phyloP scores from a whole-genome alignment of 176 grass and related monocot genomes.

The Neostapfia colusana region DNA sequence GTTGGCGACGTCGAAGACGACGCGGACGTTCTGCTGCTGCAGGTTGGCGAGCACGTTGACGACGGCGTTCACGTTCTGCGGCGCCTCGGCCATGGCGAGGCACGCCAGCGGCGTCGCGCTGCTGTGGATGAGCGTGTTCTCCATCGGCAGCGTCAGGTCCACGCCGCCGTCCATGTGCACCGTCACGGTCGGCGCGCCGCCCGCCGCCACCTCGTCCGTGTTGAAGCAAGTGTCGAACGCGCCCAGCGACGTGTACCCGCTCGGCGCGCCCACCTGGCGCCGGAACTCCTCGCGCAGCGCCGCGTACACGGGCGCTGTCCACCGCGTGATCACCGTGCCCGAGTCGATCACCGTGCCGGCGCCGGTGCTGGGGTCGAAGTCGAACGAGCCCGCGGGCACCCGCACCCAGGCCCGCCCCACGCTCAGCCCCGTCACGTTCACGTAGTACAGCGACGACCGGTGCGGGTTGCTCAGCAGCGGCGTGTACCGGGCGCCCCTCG shows the following conservation, averaged over 20 bases:
- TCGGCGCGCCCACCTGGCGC: slow-evolving; percentile 68
- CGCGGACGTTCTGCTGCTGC: slow-evolving; percentile 88
- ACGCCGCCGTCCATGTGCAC: slow-evolving; percentile 64
- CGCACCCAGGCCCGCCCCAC: slow-evolving; percentile 55
- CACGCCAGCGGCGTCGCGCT: slow-evolving; percentile 81
- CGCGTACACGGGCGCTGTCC: slow-evolving; percentile 73
- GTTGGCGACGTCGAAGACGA: slow-evolving; percentile 71
- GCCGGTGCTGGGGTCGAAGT: slow-evolving; percentile 67
- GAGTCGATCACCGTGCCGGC: slow-evolving; percentile 89
- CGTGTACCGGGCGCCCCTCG: slow-evolving; percentile 53
- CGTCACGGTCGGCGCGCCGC: slow-evolving; percentile 56
- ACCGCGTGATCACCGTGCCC: slow-evolving; percentile 88
- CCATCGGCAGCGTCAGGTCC: slow-evolving; percentile 69
- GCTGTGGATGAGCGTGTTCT: slow-evolving; percentile 95
- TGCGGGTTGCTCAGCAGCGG: slow-evolving; percentile 83
- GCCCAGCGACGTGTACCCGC: slow-evolving; percentile 85
- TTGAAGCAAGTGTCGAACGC: slow-evolving; percentile 97
- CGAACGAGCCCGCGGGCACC: slow-evolving; percentile 61
- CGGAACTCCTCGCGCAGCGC: slow-evolving; percentile 84
- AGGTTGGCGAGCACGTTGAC: slow-evolving; percentile 94
- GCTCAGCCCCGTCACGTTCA: slow-evolving; percentile 75
- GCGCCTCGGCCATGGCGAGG: slow-evolving; percentile 90
- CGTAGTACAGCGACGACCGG: slow-evolving; percentile 84
- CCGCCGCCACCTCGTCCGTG: slow-evolving; percentile 69
- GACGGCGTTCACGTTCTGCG: slow-evolving; percentile 75